A percentile compares a stretch with the other conserved stretches of the same genome.
Evolutionary conservation across 306 rosid species (phyloP).

Genomic region (Dryas alaskensis): DNA sequence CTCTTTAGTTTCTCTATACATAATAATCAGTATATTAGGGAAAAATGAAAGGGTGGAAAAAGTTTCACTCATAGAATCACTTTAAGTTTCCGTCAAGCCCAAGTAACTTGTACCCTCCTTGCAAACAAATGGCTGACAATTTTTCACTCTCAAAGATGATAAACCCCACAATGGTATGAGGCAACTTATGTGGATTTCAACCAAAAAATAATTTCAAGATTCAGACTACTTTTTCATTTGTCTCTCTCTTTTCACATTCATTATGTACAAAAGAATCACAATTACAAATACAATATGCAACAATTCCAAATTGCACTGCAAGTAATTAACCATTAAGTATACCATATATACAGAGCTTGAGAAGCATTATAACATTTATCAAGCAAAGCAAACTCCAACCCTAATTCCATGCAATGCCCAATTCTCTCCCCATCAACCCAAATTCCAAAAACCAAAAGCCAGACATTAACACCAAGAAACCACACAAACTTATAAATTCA

Average conservation of each 20-base stretch:
- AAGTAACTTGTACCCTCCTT: background rate
- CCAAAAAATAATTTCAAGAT: background rate
- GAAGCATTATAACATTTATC: background rate
- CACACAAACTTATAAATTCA: background rate
- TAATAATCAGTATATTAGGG: background rate
- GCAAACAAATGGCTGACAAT: background rate
- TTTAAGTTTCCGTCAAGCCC: background rate
- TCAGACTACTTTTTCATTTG: background rate
- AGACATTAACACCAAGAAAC: background rate
- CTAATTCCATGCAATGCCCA: slow-evolving; percentile 13
- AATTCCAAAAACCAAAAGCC: slow-evolving; percentile 13
- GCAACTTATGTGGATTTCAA: background rate
- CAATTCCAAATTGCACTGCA: background rate
- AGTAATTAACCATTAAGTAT: background rate
- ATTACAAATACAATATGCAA: slow-evolving; percentile 6
- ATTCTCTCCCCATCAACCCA: background rate
- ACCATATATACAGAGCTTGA: background rate
- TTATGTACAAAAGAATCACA: background rate
- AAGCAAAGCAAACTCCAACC: slow-evolving; percentile 3
- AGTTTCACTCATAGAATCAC: background rate
- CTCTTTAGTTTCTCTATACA: background rate
- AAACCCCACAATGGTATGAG: background rate
- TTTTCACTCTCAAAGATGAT: background rate
- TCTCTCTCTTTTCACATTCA: background rate
- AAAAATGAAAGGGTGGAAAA: background rate